Evolutionary conservation across 164 flowering plant species (phyloP), one percentile per base, ranked within the genome.

Genomic region (Pachysandra terminalis): DNA sequence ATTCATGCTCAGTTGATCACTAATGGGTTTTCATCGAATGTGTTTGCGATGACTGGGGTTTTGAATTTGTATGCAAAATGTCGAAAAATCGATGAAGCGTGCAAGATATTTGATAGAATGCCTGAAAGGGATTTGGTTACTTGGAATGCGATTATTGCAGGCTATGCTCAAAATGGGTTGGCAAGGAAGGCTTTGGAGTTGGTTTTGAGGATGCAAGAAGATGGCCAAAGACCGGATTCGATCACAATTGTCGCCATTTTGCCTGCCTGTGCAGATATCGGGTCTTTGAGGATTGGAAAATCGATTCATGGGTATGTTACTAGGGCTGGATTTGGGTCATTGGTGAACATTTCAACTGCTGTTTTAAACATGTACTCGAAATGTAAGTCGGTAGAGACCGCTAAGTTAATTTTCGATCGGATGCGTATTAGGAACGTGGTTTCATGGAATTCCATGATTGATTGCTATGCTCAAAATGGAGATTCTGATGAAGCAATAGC

Each of bases 401-500:
- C 86, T 4, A 54, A 86, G 12, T 21, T 72, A 68, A 75, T 86
- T 49, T 88, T n/a, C n/a, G n/a, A n/a, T 86, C 66, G 72, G 65
- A 86, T 88, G 83, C 51, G 25, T 14, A 25, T 55, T 0, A 84
- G 61, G 77, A 85, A 71, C 13, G 87, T 81, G 24, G 94, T 88
- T 26, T 79, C 87, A 0, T 88, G 90, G 94, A 88, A 86, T 68
- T 75, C 85, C 0, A 82, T 88, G 84, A 86, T 88, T 23, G 84
- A 81, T 75, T 85, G 87, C 3, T 86, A 86, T 72, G 82, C 79
- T 1, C 83, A 83, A 52, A 79, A 48, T 70, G 91, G 84, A 12
- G 52, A 82, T 64, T 61, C 82, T 23, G 72, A 72, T 55, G 80
- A 85, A 67, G 89, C 89, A 7, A 63, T 86, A 75, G 57, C 3